These are phyloP conservation scores for Ustilago sp. DNA, from an alignment of 1,284 basidiomycete species.

Conservation along the genomic window DNA sequence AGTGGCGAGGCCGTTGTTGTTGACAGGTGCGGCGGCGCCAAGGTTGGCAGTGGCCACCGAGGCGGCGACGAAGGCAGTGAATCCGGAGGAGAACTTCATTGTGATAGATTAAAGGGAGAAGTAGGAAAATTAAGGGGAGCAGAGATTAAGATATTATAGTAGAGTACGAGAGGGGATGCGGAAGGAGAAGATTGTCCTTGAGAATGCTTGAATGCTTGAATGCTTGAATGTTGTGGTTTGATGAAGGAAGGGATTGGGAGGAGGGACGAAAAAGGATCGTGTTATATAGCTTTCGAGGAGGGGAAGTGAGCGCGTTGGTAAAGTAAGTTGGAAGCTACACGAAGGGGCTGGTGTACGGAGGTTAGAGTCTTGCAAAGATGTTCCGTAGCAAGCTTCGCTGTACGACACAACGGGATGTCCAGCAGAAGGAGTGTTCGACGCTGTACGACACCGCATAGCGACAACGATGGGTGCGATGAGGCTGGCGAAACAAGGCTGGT, in stretches of 20 bases:
- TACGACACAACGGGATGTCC: background rate
- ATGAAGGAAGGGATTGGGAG: conserved; percentile 16
- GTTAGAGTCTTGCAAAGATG: background rate
- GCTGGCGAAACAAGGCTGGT: background rate
- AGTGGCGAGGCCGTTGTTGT: conserved; percentile 7
- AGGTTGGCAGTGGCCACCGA: conserved; percentile 37
- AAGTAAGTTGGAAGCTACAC: background rate
- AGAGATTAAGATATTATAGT: conserved; percentile 5
- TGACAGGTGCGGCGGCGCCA: conserved; percentile 27
- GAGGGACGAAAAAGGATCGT: conserved; percentile 3
- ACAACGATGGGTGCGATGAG: too few relatives aligned
- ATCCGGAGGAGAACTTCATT: conserved; percentile 38
- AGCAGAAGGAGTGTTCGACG: background rate
- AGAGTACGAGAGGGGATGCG: conserved; percentile 15
- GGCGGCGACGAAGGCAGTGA: conserved; percentile 38
- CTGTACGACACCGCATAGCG: background rate
- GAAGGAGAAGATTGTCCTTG: conserved; percentile 18
- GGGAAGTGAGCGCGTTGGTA: background rate
- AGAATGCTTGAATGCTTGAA: conserved; percentile 1
- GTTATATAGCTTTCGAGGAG: conserved; percentile 18
- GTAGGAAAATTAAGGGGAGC: background rate
- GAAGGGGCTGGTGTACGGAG: background rate
- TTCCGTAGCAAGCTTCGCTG: background rate
- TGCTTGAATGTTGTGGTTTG: conserved; percentile 20
- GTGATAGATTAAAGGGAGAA: conserved; percentile 19